Percentiles rank a stretch among this genome's conserved stretches.
These are phyloP conservation scores for Hypoxylon lienhwacheense DNA, from an alignment of 495 filamentous ascomycete genomes.

Conservation along the genomic window DNA sequence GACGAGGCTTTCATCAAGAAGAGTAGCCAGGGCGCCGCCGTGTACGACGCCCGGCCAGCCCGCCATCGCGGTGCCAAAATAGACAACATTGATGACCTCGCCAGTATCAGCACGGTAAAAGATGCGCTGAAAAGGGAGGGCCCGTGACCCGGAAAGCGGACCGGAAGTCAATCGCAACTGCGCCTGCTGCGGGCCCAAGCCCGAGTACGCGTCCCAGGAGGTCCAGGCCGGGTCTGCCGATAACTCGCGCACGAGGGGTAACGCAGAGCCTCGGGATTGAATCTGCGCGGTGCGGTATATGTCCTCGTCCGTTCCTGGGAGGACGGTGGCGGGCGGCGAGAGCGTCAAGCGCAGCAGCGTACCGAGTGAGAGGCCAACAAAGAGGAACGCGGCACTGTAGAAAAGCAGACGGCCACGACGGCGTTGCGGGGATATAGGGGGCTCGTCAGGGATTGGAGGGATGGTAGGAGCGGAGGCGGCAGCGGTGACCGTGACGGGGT, in stretches of 20 bases:
- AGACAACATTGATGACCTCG: conserved; percentile 57
- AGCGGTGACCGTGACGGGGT: conserved; percentile 3
- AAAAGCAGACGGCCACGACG: conserved; percentile 31
- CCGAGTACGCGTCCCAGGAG: conserved; percentile 60
- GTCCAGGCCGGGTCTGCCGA: conserved; percentile 55
- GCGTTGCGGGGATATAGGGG: conserved; percentile 1
- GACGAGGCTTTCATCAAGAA: conserved; percentile 68
- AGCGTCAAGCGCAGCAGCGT: conserved; percentile 40
- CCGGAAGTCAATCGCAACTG: conserved; percentile 49
- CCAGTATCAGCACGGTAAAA: conserved; percentile 46
- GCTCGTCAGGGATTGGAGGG: neutral
- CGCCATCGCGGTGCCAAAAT: conserved; percentile 61
- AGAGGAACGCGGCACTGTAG: conserved; percentile 41
- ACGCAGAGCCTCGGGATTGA: conserved; percentile 40
- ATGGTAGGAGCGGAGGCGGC: neutral
- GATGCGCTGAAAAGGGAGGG: conserved; percentile 55
- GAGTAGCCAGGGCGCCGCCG: conserved; percentile 70
- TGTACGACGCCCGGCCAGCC: conserved; percentile 81
- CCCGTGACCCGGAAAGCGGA: conserved; percentile 45
- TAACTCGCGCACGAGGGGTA: conserved; percentile 59
- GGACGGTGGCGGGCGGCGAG: conserved; percentile 42
- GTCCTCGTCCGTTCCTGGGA: conserved; percentile 42
- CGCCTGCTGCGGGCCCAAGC: conserved; percentile 34
- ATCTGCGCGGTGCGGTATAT: conserved; percentile 28
- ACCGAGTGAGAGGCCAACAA: conserved; percentile 43